These are phyloP conservation scores for Allomyces macrogynus DNA, from an alignment of 192 early-diverging fungal genomes.

Conservation along the genomic window DNA sequence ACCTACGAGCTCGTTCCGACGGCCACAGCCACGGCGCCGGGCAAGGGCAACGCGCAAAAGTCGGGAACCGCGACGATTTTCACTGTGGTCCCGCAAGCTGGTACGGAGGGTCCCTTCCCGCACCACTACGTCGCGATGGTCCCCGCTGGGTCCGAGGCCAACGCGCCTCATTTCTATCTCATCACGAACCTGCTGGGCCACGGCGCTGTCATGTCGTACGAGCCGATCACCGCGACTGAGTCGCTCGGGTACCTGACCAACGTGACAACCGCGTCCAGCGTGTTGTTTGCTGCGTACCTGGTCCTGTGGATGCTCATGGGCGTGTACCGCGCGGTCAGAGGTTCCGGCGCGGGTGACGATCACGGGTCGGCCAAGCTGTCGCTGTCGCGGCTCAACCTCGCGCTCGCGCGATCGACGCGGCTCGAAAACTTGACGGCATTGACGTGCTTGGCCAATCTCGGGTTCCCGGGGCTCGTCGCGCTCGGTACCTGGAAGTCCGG, in stretches of 20 bases:
- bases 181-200: background rate
- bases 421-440: background rate
- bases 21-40: too few relatives aligned
- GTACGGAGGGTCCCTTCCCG: too few relatives aligned
- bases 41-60: too few relatives aligned
- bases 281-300: background rate
- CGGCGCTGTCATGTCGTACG: background rate
- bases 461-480: background rate
- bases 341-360: too few relatives aligned
- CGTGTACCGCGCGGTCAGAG: background rate
- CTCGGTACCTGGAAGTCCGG: background rate
- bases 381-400: too few relatives aligned
- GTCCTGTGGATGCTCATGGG: background rate
- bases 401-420: background rate
- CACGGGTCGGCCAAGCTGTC: too few relatives aligned
- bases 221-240: background rate
- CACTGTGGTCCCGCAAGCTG: too few relatives aligned
- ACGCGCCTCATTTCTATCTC: background rate
- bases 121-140: background rate
- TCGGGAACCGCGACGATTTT: too few relatives aligned
- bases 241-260: background rate
- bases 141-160: background rate
- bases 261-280: background rate
- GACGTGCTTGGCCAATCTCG: background rate
- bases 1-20: too few relatives aligned